A percentile compares a stretch with the other conserved stretches of the same genome.
Evolutionary conservation across 805 yeast genomes (phyloP).

Genomic region (Lipomyces yamadae): DNA sequence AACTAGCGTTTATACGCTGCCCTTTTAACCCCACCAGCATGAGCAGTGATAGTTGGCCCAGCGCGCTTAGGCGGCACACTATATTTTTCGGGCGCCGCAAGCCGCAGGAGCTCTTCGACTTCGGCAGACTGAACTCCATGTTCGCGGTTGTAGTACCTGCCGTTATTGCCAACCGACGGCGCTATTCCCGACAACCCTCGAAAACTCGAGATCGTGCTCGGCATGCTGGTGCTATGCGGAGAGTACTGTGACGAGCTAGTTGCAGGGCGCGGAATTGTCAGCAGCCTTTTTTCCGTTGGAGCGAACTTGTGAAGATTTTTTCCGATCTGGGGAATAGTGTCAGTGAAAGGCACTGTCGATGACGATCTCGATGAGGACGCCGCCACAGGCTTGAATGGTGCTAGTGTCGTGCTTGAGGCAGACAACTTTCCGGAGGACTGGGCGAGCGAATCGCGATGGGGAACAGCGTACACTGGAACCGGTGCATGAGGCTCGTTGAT

Average conservation of each 20-base stretch:
- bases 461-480: conserved; percentile 5
- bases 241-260: not conserved
- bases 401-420: not conserved
- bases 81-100: not conserved
- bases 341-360: conserved; percentile 1
- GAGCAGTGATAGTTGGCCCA: not conserved
- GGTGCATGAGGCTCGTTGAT: not conserved
- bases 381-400: not conserved
- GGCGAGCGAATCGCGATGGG: not conserved
- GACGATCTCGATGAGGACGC: not conserved
- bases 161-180: not conserved
- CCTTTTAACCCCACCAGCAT: not conserved
- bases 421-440: not conserved
- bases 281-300: not conserved
- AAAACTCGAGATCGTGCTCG: not conserved
- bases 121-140: not conserved
- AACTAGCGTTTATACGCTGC: conserved; percentile 7
- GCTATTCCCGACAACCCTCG: not conserved
- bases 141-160: not conserved
- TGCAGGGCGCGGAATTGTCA: not conserved
- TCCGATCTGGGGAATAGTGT: conserved; percentile 8
- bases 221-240: not conserved
- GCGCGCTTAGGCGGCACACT: not conserved
- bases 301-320: not conserved
- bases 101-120: not conserved